Base-by-base conservation (phyloP, 306 rosid genomes). In the Gynostemma pentaphyllum region DNA sequence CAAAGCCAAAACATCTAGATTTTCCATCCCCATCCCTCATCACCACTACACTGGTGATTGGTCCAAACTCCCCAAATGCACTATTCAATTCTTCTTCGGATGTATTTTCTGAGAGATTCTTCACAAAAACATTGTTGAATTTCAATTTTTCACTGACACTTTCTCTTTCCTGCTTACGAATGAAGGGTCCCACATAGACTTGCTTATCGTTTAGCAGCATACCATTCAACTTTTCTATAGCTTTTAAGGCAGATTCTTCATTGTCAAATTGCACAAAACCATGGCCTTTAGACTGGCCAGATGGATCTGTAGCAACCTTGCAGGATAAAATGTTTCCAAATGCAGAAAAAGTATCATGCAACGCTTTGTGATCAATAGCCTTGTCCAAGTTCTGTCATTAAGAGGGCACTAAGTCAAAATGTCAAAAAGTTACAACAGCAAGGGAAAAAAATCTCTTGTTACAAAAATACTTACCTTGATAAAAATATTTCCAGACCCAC, bases 161-260 rank as follows among this genome's bases (percentile, higher is more conserved):
- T 0, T 94, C 99, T 65, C 99, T 80, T 80, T 94, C 99, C 76
- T 88, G 99, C 81, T 94, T 94, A 74, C 97, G 99, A 62, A 84
- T 90, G 77, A 94, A 94, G 65, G 99, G 99, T 23, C 99, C 99
- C 62, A 94, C 99, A 78, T 44, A 94, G 29, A 94, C 99, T 82
- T 86, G 95, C 68, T 94, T 94, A 70, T 94, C 99, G 72, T 94
- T 94, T 68, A 94, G 36, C 75, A 94, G 82, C 99, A 94, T 94
- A 11, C 99, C 99, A 75, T 94, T 86, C 73, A 94, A 81, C 77
- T 86, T 80, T 70, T 83, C 90, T 18, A 88, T 94, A 66, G 99
- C 99, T 50, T 76, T 86, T 62, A 80, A 96, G 64, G 89, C 97
- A 81, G 95, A 41, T 64, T 94, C 99, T n/a, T 89, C 97, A 60